Evolutionary conservation across 139 green algal species (phyloP).

Genomic region (Coelastrella sp.): DNA sequence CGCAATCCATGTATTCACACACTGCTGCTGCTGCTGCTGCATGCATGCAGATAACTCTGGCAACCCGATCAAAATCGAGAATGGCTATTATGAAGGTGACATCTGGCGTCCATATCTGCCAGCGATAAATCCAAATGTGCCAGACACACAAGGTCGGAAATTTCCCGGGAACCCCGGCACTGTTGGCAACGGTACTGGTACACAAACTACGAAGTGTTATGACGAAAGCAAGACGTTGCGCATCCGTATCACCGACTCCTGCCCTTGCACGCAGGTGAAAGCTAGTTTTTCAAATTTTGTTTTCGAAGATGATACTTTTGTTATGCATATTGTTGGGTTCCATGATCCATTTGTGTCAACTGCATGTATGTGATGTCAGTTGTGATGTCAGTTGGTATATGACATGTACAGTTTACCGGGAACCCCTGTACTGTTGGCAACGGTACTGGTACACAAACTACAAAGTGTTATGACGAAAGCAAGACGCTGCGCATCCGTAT

Average conservation of each 20-base stretch:
- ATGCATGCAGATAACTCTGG: slow-evolving; percentile 24
- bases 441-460: too few species aligned
- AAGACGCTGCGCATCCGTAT: too few species aligned
- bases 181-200: background rate
- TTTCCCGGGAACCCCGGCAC: slow-evolving; percentile 57
- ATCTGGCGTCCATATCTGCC: slow-evolving; percentile 50
- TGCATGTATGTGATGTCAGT: too few species aligned
- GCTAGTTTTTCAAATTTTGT: background rate
- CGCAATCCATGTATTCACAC: too few species aligned
- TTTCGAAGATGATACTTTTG: background rate
- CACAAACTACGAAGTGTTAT: background rate
- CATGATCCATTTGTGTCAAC: too few species aligned
- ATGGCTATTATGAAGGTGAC: slow-evolving; percentile 55
- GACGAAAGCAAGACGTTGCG: too few species aligned
- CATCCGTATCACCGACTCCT: background rate
- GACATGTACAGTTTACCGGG: slow-evolving; percentile 58
- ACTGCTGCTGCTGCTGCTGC: background rate
- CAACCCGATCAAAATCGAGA: slow-evolving; percentile 20
- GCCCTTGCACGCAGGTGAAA: slow-evolving; percentile 18
- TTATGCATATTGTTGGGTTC: too few species aligned
- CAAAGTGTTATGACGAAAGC: too few species aligned
- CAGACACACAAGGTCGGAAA: slow-evolving; percentile 51
- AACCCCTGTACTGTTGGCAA: too few species aligned
- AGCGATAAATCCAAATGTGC: slow-evolving; percentile 52
- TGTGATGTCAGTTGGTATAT: too few species aligned